These are phyloP conservation scores for Beauveria rudraprayagi DNA, from an alignment of 2,329 filamentous ascomycete genomes.

Conservation along the genomic window DNA sequence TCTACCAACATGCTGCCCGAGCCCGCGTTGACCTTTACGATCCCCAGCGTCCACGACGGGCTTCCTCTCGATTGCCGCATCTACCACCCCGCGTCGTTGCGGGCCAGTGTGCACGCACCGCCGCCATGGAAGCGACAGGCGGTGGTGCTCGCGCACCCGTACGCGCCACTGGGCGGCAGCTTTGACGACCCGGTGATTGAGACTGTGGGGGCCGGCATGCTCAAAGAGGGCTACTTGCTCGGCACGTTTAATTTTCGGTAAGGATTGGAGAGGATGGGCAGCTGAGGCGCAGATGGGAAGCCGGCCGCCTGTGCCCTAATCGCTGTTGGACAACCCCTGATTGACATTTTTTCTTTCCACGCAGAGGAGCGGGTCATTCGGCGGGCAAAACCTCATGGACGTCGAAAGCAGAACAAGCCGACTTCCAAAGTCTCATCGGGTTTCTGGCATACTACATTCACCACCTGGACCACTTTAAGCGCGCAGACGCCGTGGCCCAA, in stretches of 20 bases:
- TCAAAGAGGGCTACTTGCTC: conserved; percentile 66
- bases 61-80: conserved; percentile 71
- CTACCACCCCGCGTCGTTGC: conserved; percentile 55
- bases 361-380: conserved; percentile 67
- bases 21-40: conserved; percentile 58
- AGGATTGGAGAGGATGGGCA: conserved; percentile 7
- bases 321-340: neutral
- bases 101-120: conserved; percentile 21
- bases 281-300: neutral
- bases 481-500: neutral
- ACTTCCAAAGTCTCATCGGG: conserved; percentile 76
- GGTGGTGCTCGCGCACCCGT: conserved; percentile 77
- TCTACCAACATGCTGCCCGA: conserved; percentile 42
- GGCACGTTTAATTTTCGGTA: conserved; percentile 91
- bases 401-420: conserved; percentile 67
- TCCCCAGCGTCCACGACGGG: conserved; percentile 79
- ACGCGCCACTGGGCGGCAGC: conserved; percentile 76
- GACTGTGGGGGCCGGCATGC: conserved; percentile 53
- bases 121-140: conserved; percentile 40
- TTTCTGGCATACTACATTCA: conserved; percentile 71
- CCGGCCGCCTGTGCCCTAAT: neutral
- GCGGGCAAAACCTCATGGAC: conserved; percentile 82
- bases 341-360: conserved; percentile 13
- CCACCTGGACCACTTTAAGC: conserved; percentile 38
- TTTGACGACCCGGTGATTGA: conserved; percentile 76